phyloP scores from a whole-genome alignment of 164 flowering plant genomes.

The Akebia trifoliata region DNA sequence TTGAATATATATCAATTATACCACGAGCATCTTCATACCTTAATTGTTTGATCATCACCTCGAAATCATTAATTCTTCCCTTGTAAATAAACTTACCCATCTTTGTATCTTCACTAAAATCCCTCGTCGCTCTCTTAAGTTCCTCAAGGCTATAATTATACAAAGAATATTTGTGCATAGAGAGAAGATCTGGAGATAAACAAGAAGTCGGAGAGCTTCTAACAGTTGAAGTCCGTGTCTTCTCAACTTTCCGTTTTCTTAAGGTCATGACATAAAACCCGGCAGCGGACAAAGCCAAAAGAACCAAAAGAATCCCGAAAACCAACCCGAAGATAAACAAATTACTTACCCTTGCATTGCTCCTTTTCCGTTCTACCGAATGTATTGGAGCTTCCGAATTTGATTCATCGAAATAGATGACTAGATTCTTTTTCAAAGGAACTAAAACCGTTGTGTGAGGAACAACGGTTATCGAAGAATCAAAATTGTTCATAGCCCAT shows the following conservation, averaged over 20 bases:
- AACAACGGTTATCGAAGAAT: slow-evolving; percentile 8
- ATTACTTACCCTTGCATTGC: neutral
- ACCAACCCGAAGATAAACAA: slow-evolving; percentile 24
- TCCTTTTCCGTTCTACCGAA: no score
- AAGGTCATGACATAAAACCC: slow-evolving; percentile 16
- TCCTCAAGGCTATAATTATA: neutral
- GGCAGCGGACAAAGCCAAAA: neutral
- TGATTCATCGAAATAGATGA: slow-evolving; percentile 7
- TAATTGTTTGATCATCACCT: slow-evolving; percentile 11
- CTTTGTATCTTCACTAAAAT: slow-evolving; percentile 13
- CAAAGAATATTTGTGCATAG: neutral
- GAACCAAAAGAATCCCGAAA: slow-evolving; percentile 15
- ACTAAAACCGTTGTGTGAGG: slow-evolving; percentile 22
- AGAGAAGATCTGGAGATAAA: slow-evolving; percentile 27
- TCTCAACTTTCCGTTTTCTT: slow-evolving; percentile 15
- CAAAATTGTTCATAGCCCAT: slow-evolving; percentile 10
- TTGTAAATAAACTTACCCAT: slow-evolving; percentile 8
- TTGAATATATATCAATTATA: slow-evolving; percentile 19
- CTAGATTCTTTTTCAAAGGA: slow-evolving; percentile 12
- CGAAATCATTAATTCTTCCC: slow-evolving; percentile 15
- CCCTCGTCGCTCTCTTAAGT: slow-evolving; percentile 13
- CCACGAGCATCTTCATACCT: slow-evolving; percentile 16
- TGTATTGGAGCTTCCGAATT: slow-evolving; percentile 14
- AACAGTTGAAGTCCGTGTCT: neutral
- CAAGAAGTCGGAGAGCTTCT: slow-evolving; percentile 20